These are phyloP conservation scores for Candida yuanshanica DNA, from an alignment of 805 yeast species.

Conservation along the genomic window DNA sequence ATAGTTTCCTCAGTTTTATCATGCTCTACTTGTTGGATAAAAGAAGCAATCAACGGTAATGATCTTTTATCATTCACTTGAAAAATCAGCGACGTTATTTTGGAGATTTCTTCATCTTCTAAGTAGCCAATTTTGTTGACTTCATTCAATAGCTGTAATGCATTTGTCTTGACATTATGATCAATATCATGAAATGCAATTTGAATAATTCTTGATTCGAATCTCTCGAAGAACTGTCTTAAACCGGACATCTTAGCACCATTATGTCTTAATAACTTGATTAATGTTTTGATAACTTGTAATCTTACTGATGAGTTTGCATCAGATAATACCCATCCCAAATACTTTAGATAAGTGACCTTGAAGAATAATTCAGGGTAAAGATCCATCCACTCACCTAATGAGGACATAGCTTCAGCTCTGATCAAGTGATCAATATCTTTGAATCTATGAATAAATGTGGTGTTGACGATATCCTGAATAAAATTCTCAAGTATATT, in stretches of 20 bases:
- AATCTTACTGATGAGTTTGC: slow-evolving; percentile 51
- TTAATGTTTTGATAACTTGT: slow-evolving; percentile 55
- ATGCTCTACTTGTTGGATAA: slow-evolving; percentile 40
- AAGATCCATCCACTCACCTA: slow-evolving; percentile 68
- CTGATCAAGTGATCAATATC: slow-evolving; percentile 74
- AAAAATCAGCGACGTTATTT: slow-evolving; percentile 39
- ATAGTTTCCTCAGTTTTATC: slow-evolving; percentile 33
- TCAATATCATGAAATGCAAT: slow-evolving; percentile 57
- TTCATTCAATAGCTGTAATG: slow-evolving; percentile 49
- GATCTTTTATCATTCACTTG: slow-evolving; percentile 24
- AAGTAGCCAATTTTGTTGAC: slow-evolving; percentile 57
- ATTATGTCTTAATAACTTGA: slow-evolving; percentile 40
- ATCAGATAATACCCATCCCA: slow-evolving; percentile 86
- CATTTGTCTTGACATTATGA: slow-evolving; percentile 43
- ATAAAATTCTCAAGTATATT: slow-evolving; percentile 50
- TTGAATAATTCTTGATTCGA: slow-evolving; percentile 57
- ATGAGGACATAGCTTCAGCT: slow-evolving; percentile 54
- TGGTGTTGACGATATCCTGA: slow-evolving; percentile 58
- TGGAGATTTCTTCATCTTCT: slow-evolving; percentile 49
- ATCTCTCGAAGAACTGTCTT: slow-evolving; percentile 73
- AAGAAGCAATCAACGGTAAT: slow-evolving; percentile 46
- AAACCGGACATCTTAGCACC: slow-evolving; percentile 52
- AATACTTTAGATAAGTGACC: slow-evolving; percentile 63
- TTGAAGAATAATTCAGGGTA: slow-evolving; percentile 70
- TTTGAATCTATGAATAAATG: slow-evolving; percentile 71